These are phyloP conservation scores for Aspergillus ustus DNA, from an alignment of 2,329 filamentous ascomycete species.

Conservation along the genomic window DNA sequence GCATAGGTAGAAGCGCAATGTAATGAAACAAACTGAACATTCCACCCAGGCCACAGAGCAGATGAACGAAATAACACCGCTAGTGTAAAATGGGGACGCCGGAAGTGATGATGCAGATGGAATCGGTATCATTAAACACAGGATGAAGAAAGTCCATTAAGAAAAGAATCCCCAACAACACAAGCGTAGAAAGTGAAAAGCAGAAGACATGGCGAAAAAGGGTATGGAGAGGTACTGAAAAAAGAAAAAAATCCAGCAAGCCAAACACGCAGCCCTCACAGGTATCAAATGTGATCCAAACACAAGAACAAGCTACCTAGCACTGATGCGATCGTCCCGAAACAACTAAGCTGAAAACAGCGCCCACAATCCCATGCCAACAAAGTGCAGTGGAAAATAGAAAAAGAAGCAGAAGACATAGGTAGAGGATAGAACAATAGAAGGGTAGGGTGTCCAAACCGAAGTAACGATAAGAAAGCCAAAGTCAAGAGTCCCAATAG, in stretches of 20 bases:
- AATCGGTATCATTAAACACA: slow-evolving; percentile 28
- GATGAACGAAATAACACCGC: slow-evolving; percentile 29
- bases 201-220: slow-evolving; percentile 27
- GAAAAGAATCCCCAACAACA: slow-evolving; percentile 17
- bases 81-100: slow-evolving; percentile 35
- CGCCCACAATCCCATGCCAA: slow-evolving; percentile 41
- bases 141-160: slow-evolving; percentile 17
- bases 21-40: slow-evolving; percentile 16
- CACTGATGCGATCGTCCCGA: slow-evolving; percentile 18
- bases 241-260: slow-evolving; percentile 22
- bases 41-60: slow-evolving; percentile 32
- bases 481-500: slow-evolving; percentile 37
- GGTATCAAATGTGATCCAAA: slow-evolving; percentile 30
- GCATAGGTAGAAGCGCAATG: slow-evolving; percentile 20
- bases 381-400: slow-evolving; percentile 28
- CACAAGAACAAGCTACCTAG: slow-evolving; percentile 28
- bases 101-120: slow-evolving; percentile 30
- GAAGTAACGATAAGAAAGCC: slow-evolving; percentile 28
- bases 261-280: slow-evolving; percentile 20
- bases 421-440: slow-evolving; percentile 26
- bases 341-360: slow-evolving; percentile 25
- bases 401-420: slow-evolving; percentile 20
- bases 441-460: slow-evolving; percentile 25
- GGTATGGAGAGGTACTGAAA: slow-evolving; percentile 39
- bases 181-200: slow-evolving; percentile 15